phyloP scores from a whole-genome alignment of 2,329 filamentous ascomycete species.

The Neonectria hederae region DNA sequence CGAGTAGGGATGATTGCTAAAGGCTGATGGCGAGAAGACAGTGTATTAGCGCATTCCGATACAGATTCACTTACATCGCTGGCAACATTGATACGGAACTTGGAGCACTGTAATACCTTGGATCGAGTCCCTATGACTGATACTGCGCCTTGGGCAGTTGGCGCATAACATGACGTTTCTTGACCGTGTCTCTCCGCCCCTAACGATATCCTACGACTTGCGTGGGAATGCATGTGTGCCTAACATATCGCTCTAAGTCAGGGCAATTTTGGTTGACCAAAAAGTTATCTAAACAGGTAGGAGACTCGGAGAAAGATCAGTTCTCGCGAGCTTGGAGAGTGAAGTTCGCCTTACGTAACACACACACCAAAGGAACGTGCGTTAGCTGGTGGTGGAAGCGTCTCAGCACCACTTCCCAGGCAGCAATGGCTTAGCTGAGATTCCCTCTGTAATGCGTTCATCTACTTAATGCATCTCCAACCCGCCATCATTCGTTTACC shows the following conservation, averaged over 20 bases:
- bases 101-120: too few relatives aligned
- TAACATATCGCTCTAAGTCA: not conserved
- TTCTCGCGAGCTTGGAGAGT: too few relatives aligned
- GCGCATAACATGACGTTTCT: not conserved
- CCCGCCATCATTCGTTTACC: not conserved
- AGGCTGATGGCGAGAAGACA: too few relatives aligned
- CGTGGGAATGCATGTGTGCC: not conserved
- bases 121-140: not conserved
- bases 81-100: too few relatives aligned
- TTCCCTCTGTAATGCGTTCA: not conserved
- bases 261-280: not conserved
- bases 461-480: not conserved
- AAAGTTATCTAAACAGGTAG: not conserved
- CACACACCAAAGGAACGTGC: not conserved
- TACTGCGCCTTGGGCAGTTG: too few relatives aligned
- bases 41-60: too few relatives aligned
- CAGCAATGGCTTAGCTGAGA: slow-evolving; percentile 1
- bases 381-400: not conserved
- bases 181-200: not conserved
- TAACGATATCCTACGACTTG: not conserved
- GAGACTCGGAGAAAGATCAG: not conserved
- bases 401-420: not conserved
- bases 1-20: too few relatives aligned
- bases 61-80: too few relatives aligned
- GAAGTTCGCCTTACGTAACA: not conserved